Base-by-base conservation (phyloP, 345 rosid genomes). In the Bretschneidera sinensis region DNA sequence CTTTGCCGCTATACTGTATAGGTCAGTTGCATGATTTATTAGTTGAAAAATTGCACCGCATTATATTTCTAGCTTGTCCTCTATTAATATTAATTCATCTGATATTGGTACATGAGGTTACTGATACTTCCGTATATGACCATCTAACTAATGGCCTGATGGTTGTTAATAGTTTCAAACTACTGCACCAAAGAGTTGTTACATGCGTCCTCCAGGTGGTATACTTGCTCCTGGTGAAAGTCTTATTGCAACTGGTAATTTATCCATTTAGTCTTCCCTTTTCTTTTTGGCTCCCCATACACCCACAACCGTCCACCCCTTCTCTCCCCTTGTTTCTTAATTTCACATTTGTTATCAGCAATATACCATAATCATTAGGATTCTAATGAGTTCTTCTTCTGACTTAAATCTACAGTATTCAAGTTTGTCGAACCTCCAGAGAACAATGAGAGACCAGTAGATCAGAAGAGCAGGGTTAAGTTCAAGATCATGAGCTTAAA, bases 351-450 rank as follows among this genome's bases (percentile, higher is more conserved):
- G n/a, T 24, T 47, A 34, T 24, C 15, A 25, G 20, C 22, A 17
- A 43, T 28, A 51, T 7, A 48, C 22, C 50, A 14, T 50, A 43
- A 19, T 60, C 20, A 54, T 33, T 63, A 19, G 4, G 28, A 25
- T 66, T 48, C 63, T 49, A 58, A n/a, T n/a, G n/a, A 60, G 48
- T 21, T 28, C 51, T 48, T 4, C 21, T 57, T 48, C 64, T 48
- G 48, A 67, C 39, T 48, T n/a, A n/a, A 70, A 45, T 13, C 43
- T 47, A 25, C 78, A 87, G 95, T 87, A 10, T 87, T 87, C 81
- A 87, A 87, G 73, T 87, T 87, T 69, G 95, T 87, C 67, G 95
- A 87, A 75, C 82, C 66, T 17, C 91, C 86, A 5, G 95, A 87
- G 74, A 84, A 72, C 21, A 79, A 79, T 50, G 91, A 79, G 75